A percentile compares a stretch with the other conserved stretches of the same genome.
These are phyloP conservation scores for Fusarium transvaalense DNA, from an alignment of 2,329 filamentous ascomycete species.

Conservation along the genomic window DNA sequence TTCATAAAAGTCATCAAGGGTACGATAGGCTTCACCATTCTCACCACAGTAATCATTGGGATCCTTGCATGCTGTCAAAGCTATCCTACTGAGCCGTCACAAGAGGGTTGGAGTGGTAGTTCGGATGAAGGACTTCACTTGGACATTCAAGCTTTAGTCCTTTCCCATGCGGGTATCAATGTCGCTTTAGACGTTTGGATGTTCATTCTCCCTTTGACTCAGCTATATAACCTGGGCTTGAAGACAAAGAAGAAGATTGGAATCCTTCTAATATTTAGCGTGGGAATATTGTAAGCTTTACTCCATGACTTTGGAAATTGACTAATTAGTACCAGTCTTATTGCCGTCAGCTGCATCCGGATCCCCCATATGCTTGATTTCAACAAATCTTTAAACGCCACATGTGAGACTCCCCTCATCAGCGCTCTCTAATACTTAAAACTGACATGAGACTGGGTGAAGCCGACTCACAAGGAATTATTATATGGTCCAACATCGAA, in stretches of 20 bases:
- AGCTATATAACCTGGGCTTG: background rate
- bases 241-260: conserved; percentile 12
- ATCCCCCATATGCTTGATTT: background rate
- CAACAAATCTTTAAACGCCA: background rate
- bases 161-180: conserved; percentile 5
- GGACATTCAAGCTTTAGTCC: background rate
- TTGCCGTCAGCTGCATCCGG: conserved; percentile 13
- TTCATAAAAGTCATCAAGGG: background rate
- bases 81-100: background rate
- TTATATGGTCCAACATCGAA: conserved; percentile 16
- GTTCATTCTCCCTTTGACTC: conserved; percentile 7
- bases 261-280: conserved; percentile 3
- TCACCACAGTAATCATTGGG: background rate
- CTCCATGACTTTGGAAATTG: fast-evolving
- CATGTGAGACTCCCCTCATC: background rate
- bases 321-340: background rate
- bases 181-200: conserved; percentile 18
- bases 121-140: background rate
- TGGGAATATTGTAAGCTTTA: conserved; percentile 12
- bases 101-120: conserved; percentile 8
- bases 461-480: conserved; percentile 10
- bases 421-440: fast-evolving
- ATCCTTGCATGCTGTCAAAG: conserved; percentile 6
- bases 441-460: background rate
- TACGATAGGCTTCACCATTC: conserved; percentile 1